Evolutionary conservation across 2,329 filamentous ascomycete genomes (phyloP).

Genomic region (Penicillium sp.): DNA sequence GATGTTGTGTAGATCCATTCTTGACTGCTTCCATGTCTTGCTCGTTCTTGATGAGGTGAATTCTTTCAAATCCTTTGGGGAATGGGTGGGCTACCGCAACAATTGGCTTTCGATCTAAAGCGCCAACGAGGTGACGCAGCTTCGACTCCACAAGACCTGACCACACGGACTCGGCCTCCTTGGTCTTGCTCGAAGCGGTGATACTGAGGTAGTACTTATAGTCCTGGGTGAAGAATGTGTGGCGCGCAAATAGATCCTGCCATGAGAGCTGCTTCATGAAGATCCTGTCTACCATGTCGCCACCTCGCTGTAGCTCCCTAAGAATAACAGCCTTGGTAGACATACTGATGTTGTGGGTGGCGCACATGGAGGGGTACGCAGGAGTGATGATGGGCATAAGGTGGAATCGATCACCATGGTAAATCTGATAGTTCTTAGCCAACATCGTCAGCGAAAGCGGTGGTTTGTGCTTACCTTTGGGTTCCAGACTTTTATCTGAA

Average conservation of each 20-base stretch:
- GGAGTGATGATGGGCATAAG: conserved; percentile 98
- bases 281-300: conserved; percentile 75
- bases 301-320: conserved; percentile 75
- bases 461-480: conserved; percentile 63
- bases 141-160: conserved; percentile 93
- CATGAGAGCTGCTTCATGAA: conserved; percentile 73
- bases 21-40: conserved; percentile 63
- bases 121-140: conserved; percentile 78
- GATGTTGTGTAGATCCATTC: conserved; percentile 61
- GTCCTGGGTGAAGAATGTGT: conserved; percentile 87
- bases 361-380: conserved; percentile 96
- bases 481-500: conserved; percentile 90
- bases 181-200: conserved; percentile 75
- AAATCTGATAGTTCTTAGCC: conserved; percentile 57
- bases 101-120: conserved; percentile 74
- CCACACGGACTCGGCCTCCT: conserved; percentile 83
- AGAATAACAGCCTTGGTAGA: conserved; percentile 85
- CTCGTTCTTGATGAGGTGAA: conserved; percentile 66
- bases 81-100: conserved; percentile 86
- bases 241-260: conserved; percentile 85
- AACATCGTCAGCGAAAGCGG: background rate
- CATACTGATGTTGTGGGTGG: conserved; percentile 87
- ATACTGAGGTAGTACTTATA: conserved; percentile 97
- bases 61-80: conserved; percentile 86
- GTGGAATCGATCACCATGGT: conserved; percentile 77